Evolutionary conservation across 1,284 basidiomycete genomes (phyloP).

Genomic region (Porodaedalea pini): DNA sequence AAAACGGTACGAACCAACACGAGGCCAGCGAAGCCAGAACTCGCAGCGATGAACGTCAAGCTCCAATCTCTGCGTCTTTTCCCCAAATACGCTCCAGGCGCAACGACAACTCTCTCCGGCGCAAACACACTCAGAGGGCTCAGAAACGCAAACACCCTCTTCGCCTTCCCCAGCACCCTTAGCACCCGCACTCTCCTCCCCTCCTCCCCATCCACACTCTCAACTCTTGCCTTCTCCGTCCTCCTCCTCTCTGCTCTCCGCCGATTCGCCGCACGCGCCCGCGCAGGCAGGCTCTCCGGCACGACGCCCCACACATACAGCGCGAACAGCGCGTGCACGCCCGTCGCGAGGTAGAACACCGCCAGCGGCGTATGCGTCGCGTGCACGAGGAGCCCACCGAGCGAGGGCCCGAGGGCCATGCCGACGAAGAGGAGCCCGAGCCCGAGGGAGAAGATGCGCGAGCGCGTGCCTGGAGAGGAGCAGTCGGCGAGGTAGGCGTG

Average conservation of each 20-base stretch:
- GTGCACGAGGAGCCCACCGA: slow-evolving; percentile 65
- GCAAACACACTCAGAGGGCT: slow-evolving; percentile 62
- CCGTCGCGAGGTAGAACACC: slow-evolving; percentile 66
- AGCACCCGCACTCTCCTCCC: slow-evolving; percentile 18
- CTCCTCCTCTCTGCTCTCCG: slow-evolving; percentile 31
- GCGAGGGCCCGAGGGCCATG: slow-evolving; percentile 67
- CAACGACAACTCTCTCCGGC: slow-evolving; percentile 38
- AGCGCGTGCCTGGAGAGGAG: slow-evolving; percentile 48
- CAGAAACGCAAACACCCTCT: slow-evolving; percentile 52
- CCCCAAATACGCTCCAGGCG: slow-evolving; percentile 32
- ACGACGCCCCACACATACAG: slow-evolving; percentile 55
- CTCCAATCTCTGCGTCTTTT: slow-evolving; percentile 64
- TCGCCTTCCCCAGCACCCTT: slow-evolving; percentile 28
- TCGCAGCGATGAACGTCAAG: slow-evolving; percentile 53
- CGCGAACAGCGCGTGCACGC: slow-evolving; percentile 47
- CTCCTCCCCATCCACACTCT: slow-evolving; percentile 21
- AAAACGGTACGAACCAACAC: slow-evolving; percentile 46
- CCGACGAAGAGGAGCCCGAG: slow-evolving; percentile 64
- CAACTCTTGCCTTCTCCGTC: slow-evolving; percentile 22
- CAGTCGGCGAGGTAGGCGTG: slow-evolving; percentile 67
- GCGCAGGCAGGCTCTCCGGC: slow-evolving; percentile 68
- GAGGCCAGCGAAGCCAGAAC: slow-evolving; percentile 51
- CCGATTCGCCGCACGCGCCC: slow-evolving; percentile 35
- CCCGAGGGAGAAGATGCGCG: slow-evolving; percentile 59
- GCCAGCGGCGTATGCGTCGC: slow-evolving; percentile 55